Evolutionary conservation across 768 basidiomycete genomes (phyloP).

Genomic region (Lyophyllum shimeji): DNA sequence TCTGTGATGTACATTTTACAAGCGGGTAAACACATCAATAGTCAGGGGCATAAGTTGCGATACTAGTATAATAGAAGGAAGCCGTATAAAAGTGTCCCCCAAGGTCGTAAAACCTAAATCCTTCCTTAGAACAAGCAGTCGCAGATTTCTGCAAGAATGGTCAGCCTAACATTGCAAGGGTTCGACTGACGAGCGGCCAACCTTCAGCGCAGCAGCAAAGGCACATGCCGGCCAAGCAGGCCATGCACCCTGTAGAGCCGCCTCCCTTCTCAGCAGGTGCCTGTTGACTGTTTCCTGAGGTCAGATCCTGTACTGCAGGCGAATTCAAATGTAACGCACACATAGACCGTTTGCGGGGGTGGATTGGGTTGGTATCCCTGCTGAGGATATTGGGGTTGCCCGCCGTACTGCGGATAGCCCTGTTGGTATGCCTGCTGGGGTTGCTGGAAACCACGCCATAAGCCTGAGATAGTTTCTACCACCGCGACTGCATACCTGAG

Average conservation of each 20-base stretch:
- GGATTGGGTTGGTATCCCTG: constrained; percentile 56
- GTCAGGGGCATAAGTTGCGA: neutral
- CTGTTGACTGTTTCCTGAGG: constrained; percentile 41
- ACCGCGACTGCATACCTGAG: constrained; percentile 33
- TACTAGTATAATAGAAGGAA: constrained; percentile 5
- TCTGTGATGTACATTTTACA: neutral
- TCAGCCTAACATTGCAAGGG: constrained; percentile 3
- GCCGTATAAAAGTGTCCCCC: constrained; percentile 5
- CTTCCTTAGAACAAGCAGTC: constrained; percentile 62
- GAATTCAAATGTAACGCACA: constrained; percentile 46
- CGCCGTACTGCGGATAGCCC: constrained; percentile 38
- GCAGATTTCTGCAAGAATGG: constrained; percentile 55
- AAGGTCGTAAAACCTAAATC: neutral
- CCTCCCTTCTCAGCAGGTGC: constrained; percentile 49
- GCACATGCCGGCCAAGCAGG: constrained; percentile 63
- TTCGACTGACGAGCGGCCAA: constrained; percentile 20
- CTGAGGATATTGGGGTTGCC: constrained; percentile 39
- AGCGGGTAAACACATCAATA: neutral
- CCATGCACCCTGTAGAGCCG: constrained; percentile 47
- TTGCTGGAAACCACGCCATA: constrained; percentile 40
- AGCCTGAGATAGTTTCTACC: neutral
- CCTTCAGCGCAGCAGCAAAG: constrained; percentile 78
- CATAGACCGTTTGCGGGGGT: constrained; percentile 76
- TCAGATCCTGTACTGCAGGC: neutral
- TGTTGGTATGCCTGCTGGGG: constrained; percentile 67